A percentile compares a stretch with the other conserved stretches of the same genome.
Evolutionary conservation across 1,284 basidiomycete genomes (phyloP).

Genomic region (Ustilago bromivora): DNA sequence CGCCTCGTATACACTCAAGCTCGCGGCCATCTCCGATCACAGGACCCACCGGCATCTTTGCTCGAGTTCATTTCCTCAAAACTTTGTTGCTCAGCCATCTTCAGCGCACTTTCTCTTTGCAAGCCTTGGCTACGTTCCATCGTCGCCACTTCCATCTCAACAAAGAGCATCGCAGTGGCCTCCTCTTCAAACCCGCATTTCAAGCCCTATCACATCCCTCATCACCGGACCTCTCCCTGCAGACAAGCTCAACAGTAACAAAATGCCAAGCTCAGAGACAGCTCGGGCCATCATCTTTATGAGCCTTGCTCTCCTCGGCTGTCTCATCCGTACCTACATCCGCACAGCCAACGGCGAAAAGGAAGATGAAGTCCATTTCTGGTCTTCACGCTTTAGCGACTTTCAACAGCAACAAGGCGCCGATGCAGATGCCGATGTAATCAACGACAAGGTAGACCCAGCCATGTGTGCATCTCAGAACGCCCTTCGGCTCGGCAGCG

Average conservation of each 20-base stretch:
- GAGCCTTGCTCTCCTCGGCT: slow-evolving; percentile 36
- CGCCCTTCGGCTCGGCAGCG: slow-evolving; percentile 22
- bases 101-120: background rate
- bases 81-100: background rate
- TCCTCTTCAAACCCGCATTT: background rate
- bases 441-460: background rate
- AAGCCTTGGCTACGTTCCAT: background rate
- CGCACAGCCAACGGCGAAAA: slow-evolving; percentile 48
- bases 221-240: background rate
- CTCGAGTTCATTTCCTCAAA: slow-evolving; percentile 9
- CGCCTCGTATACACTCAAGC: background rate
- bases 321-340: slow-evolving; percentile 49
- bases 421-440: background rate
- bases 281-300: slow-evolving; percentile 41
- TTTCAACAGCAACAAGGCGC: slow-evolving; percentile 1
- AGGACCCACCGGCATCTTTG: background rate
- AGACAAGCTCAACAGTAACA: slow-evolving; percentile 10
- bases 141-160: too few species aligned
- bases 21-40: slow-evolving; percentile 2
- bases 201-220: background rate
- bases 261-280: slow-evolving; percentile 43
- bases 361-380: slow-evolving; percentile 46
- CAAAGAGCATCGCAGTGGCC: background rate
- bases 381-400: slow-evolving; percentile 40
- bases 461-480: background rate